Conservation (phyloP, 495 filamentous ascomycete species). For the Penicillium chermesinum region DNA sequence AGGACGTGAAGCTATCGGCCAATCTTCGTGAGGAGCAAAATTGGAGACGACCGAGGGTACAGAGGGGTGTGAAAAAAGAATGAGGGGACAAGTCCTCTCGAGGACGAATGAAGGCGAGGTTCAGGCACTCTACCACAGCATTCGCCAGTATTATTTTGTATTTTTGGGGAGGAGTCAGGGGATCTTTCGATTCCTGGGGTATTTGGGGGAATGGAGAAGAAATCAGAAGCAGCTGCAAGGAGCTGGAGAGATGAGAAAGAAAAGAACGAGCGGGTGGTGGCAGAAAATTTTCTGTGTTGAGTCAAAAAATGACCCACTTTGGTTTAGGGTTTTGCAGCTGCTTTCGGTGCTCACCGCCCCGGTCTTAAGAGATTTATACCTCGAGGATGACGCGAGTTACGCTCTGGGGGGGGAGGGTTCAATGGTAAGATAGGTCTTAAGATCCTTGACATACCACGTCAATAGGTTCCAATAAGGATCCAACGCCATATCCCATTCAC, state of each 20-base stretch:
- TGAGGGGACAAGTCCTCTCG: slow-evolving; percentile 42
- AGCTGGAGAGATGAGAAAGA: slow-evolving; percentile 21
- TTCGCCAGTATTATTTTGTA: slow-evolving; percentile 31
- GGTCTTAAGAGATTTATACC: too few relatives aligned
- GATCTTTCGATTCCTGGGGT: neutral
- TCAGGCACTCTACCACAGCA: slow-evolving; percentile 43
- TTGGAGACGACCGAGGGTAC: slow-evolving; percentile 14
- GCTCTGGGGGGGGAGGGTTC: too few relatives aligned
- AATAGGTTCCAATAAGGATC: too few relatives aligned
- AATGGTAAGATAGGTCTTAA: too few relatives aligned
- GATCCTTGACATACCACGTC: too few relatives aligned
- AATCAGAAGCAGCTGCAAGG: slow-evolving; percentile 19
- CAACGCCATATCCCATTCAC: too few relatives aligned
- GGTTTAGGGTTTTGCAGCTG: neutral
- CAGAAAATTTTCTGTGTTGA: slow-evolving; percentile 19
- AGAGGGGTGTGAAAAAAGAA: slow-evolving; percentile 1
- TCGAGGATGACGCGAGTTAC: too few relatives aligned
- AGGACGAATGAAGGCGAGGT: slow-evolving; percentile 33
- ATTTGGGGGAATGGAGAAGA: neutral
- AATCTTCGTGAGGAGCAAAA: slow-evolving; percentile 31
- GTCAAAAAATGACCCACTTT: neutral
- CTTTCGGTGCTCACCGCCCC: neutral
- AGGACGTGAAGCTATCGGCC: slow-evolving; percentile 29
- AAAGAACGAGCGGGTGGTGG: slow-evolving; percentile 12
- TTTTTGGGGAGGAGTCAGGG: neutral